Base-by-base conservation (phyloP, 768 basidiomycete genomes). In the Hemileccinum impolitum region DNA sequence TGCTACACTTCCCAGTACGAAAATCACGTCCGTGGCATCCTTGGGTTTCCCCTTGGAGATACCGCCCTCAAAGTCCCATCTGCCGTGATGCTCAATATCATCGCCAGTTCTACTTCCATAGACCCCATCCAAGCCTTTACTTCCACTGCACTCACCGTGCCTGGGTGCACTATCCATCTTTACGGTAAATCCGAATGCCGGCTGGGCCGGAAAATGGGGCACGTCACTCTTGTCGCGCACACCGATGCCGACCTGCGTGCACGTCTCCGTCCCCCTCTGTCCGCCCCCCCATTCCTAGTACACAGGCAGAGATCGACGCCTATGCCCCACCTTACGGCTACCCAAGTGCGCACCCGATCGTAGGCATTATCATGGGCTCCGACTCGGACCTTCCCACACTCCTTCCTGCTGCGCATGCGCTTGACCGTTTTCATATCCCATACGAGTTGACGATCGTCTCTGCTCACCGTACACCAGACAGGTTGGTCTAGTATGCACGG, bases 381-480 rank as follows among this genome's bases (percentile, higher is more conserved):
- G 95, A 98, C 69, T 97, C 95, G 13, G 96, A 99, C 66, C 73
- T 99, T n/a, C 90, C 92, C 0, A 82, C 85, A 17, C 94, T 99
- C 87, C 76, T 90, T 14, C 87, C 93, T 6, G 91, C 90, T 14
- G 88, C 95, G 0, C 81, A 77, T 38, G 84, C 96, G 48, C 79
- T 98, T 17, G 85, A 90, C 58, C 70, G 71, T n/a, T 96, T 97
- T 69, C 59, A 64, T 9, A 72, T 98, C 18, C 91, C 95, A 0
- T 96, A 90, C 70, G 95, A 99, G 65, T 73, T 99, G 10, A 91
- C 91, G 11, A 92, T 99, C 60, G 94, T 96, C 36, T 96, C 93
- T 9, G 96, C 96, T 2, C 96, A 99, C 57, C 83, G 96, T 3
- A 99, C 96, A 3, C 94, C 94, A 0, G 85, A 88, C 50, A 71